These are phyloP conservation scores for Macrophomina pseudophaseolina DNA, from an alignment of 2,329 filamentous ascomycete genomes.

Conservation along the genomic window DNA sequence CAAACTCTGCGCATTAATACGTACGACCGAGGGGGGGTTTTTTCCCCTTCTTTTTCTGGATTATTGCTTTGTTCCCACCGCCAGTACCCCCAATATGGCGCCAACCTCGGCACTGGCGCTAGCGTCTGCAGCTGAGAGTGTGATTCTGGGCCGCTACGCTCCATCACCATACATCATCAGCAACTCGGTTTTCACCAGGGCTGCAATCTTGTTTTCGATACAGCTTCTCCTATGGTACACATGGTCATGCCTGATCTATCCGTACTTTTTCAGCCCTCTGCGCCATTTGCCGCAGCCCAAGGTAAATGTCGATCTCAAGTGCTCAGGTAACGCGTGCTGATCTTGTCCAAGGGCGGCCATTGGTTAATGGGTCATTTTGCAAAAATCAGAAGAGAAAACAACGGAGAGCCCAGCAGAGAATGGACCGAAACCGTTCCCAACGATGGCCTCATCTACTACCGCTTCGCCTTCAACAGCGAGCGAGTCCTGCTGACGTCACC, in stretches of 20 bases:
- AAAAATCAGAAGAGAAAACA: constrained; percentile 48
- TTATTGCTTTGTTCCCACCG: not conserved
- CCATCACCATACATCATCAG: constrained; percentile 39
- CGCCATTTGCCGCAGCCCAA: constrained; percentile 58
- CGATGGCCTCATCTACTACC: constrained; percentile 61
- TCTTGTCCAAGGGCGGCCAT: constrained; percentile 33
- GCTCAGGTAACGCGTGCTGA: constrained; percentile 30
- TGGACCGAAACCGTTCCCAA: constrained; percentile 62
- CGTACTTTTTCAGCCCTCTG: constrained; percentile 62
- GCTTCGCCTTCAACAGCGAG: constrained; percentile 53
- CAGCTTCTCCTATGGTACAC: constrained; percentile 42
- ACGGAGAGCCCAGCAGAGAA: constrained; percentile 51
- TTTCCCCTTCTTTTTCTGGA: too few relatives aligned
- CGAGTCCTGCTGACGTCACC: constrained; percentile 53
- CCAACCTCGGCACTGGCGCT: constrained; percentile 16
- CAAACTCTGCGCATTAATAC: too few relatives aligned
- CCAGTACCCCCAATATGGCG: not conserved
- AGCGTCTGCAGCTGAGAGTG: constrained; percentile 18
- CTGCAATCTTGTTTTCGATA: constrained; percentile 47
- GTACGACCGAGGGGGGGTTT: too few relatives aligned
- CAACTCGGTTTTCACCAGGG: constrained; percentile 45
- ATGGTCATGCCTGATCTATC: constrained; percentile 60
- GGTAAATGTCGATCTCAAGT: constrained; percentile 45
- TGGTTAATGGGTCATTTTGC: constrained; percentile 50
- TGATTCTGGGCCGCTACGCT: constrained; percentile 40